A percentile compares a stretch with the other conserved stretches of the same genome.
These are phyloP conservation scores for Remersonia thermophila DNA, from an alignment of 2,329 filamentous ascomycete genomes.

Conservation along the genomic window DNA sequence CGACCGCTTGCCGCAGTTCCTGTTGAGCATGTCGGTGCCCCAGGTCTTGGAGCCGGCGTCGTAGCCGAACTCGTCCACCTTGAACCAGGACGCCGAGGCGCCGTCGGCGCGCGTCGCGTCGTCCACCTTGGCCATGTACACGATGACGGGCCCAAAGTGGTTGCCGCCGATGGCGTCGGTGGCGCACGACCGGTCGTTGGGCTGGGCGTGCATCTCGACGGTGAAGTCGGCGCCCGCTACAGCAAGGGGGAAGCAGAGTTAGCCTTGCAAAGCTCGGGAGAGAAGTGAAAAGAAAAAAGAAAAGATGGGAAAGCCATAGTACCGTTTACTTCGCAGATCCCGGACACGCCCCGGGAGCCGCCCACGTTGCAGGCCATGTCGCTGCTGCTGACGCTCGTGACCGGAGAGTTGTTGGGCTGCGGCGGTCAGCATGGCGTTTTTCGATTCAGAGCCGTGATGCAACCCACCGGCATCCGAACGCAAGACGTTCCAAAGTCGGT, in stretches of 20 bases:
- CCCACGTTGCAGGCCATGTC: conserved; percentile 32
- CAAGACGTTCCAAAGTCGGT: conserved; percentile 12
- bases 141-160: conserved; percentile 41
- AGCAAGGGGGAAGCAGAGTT: no score
- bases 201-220: conserved; percentile 39
- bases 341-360: conserved; percentile 22
- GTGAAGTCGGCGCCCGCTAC: conserved; percentile 35
- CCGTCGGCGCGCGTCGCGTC: conserved; percentile 34
- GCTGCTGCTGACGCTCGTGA: conserved; percentile 28
- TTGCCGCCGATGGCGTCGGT: conserved; percentile 40
- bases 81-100: conserved; percentile 34
- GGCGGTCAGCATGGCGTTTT: no score
- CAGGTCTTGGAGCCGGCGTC: conserved; percentile 34
- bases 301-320: not conserved
- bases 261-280: no score
- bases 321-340: conserved; percentile 18
- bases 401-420: conserved; percentile 31
- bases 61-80: conserved; percentile 38
- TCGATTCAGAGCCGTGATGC: not conserved
- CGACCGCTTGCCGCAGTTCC: conserved; percentile 22
- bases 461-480: conserved; percentile 12
- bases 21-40: conserved; percentile 22
- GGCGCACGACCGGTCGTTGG: conserved; percentile 30
- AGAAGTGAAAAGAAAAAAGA: no score
- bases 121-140: conserved; percentile 38